Percentiles rank a stretch among this genome's conserved stretches.
Conservation (phyloP, 1,284 basidiomycete genomes). For the Boletus hoseneyae region DNA sequence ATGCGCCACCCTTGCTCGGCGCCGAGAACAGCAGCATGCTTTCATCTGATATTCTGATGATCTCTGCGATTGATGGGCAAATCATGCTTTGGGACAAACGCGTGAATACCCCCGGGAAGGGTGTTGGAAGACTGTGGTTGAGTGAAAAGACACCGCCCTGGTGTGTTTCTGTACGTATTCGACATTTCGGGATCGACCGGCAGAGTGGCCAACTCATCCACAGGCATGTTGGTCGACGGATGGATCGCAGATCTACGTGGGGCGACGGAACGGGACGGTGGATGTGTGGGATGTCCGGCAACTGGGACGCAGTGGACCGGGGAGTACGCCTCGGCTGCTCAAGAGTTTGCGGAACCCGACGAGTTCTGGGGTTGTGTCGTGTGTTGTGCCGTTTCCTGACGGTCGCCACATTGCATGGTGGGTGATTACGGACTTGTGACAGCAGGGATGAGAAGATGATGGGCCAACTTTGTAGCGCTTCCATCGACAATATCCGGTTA, state of each 20-base stretch:
- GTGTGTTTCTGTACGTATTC: constrained; percentile 78
- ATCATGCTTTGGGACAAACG: constrained; percentile 90
- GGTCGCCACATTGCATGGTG: constrained; percentile 87
- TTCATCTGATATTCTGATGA: constrained; percentile 85
- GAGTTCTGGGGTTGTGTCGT: constrained; percentile 90
- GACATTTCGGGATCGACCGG: constrained; percentile 3
- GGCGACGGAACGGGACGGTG: constrained; percentile 86
- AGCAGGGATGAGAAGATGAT: constrained; percentile 23
- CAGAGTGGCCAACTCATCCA: constrained; percentile 1
- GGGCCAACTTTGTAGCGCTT: constrained; percentile 57
- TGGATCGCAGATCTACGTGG: constrained; percentile 87
- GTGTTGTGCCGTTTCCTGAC: constrained; percentile 88
- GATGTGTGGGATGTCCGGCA: constrained; percentile 94
- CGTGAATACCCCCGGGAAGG: constrained; percentile 56
- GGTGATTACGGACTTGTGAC: constrained; percentile 28
- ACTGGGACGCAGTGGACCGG: constrained; percentile 55
- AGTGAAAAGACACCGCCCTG: constrained; percentile 92
- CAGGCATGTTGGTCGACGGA: constrained; percentile 94
- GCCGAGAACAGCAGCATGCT: constrained; percentile 57
- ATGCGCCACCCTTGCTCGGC: constrained; percentile 70
- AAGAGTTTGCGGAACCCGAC: constrained; percentile 83
- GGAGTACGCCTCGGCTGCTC: constrained; percentile 66
- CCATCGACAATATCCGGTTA: constrained; percentile 88
- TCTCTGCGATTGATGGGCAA: constrained; percentile 90
- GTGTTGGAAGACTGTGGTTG: constrained; percentile 83